A percentile compares a stretch with the other conserved stretches of the same genome.
phyloP scores from a whole-genome alignment of 1,284 basidiomycete species.

The Hymenochaete sp. region DNA sequence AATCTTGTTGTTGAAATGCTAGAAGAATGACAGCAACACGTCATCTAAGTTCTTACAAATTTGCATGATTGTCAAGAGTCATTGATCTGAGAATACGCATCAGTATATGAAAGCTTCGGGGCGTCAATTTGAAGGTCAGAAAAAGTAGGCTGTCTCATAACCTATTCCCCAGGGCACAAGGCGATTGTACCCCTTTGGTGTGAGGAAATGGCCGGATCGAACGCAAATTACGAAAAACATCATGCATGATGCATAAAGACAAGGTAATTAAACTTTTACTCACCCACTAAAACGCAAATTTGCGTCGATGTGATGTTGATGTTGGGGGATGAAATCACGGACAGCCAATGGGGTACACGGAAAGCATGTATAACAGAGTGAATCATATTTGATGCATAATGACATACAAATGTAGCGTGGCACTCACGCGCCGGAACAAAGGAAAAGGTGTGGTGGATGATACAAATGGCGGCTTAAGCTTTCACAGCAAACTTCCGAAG shows the following conservation, averaged over 20 bases:
- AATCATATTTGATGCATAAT: slow-evolving; percentile 14
- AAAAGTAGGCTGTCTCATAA: slow-evolving; percentile 12
- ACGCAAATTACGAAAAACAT: slow-evolving; percentile 17
- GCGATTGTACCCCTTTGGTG: slow-evolving; percentile 13
- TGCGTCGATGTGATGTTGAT: too few relatives aligned
- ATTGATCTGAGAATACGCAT: too few relatives aligned
- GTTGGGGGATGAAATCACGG: background rate
- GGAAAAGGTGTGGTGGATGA: slow-evolving; percentile 1
- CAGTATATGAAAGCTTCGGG: too few relatives aligned
- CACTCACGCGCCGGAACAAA: too few relatives aligned
- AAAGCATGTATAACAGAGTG: slow-evolving; percentile 14
- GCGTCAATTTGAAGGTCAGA: slow-evolving; percentile 5
- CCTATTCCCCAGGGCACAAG: slow-evolving; percentile 8
- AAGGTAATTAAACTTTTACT: background rate
- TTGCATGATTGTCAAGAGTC: too few relatives aligned
- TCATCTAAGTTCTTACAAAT: background rate
- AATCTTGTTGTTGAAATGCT: slow-evolving; percentile 41
- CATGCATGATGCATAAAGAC: slow-evolving; percentile 4
- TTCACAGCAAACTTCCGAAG: slow-evolving; percentile 77
- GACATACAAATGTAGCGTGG: slow-evolving; percentile 15
- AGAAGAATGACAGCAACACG: background rate
- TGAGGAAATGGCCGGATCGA: slow-evolving; percentile 15
- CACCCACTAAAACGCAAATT: slow-evolving; percentile 3
- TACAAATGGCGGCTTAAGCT: slow-evolving; percentile 44
- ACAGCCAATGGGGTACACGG: background rate